Base-by-base conservation (phyloP, 1,284 basidiomycete species). In the Rhodotorula sp. region DNA sequence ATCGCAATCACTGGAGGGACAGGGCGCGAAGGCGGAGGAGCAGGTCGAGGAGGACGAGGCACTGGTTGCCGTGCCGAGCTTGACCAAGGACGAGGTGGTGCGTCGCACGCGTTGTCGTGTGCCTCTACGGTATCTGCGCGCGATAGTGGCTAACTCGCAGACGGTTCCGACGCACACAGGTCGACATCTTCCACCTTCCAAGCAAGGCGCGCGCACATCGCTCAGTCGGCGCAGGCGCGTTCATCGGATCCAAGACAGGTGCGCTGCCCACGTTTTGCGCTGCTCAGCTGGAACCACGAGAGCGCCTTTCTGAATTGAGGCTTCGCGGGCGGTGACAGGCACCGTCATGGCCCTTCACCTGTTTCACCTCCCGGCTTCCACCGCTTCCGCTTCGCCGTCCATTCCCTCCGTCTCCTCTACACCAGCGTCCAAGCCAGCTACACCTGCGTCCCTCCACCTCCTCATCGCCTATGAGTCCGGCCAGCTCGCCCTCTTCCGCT, bases 181-280 rank as follows among this genome's bases (percentile, higher is more conserved):
- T 78, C 17, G 78, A 79, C 63, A 72, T 79, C 45, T 79, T 77
- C 48, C 75, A 78, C 59, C 45, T 78, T 5, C 77, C 76, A 0
- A 68, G 71, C 1, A 44, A 49, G 17, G 58, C 54, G 3, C 73
- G 78, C 9, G 42, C 74, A 0, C 73, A 74, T 53, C 68, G 78
- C 1, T 75, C 77, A 10, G 42, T 79, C 23, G 77, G 77, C n/a
- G 65, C 58, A 12, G 62, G 61, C 19, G 55, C 61, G 4, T 73
- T 71, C 23, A 62, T 70, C 34, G 74, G 68, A 5, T 64, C 66
- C 19, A 77, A 78, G 64, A 78, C 76, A 2, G 78, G 77, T 71
- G 3, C 16, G 72, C 45, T 8, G 21, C 1, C 8, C 27, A 7
- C 13, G 23, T 4, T 17, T n/a, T 21, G 1, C 16, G 27, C 14